Percentiles rank a stretch among this genome's conserved stretches.
phyloP scores from a whole-genome alignment of 176 grass and related monocot genomes.

The Puya raimondii region DNA sequence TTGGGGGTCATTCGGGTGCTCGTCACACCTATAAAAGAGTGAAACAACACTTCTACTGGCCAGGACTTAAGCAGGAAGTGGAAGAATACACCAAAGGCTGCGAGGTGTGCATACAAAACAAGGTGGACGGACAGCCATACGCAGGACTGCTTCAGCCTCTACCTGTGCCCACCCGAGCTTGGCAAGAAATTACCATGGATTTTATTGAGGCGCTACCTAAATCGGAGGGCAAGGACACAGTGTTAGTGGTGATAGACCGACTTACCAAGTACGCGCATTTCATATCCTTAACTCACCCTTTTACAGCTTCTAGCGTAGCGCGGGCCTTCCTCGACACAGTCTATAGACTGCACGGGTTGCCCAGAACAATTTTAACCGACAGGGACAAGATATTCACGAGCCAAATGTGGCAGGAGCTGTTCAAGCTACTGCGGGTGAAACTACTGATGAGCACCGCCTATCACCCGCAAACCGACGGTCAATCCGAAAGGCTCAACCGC shows the following conservation, averaged over 20 bases:
- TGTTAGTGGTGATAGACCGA: not conserved
- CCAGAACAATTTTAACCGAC: not conserved
- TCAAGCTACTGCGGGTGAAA: not conserved
- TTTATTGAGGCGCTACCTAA: not conserved
- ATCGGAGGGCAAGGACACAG: not conserved
- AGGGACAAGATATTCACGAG: not conserved
- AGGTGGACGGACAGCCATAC: too few species aligned
- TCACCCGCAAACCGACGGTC: not conserved
- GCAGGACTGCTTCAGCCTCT: too few species aligned
- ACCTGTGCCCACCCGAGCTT: not conserved
- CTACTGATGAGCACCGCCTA: not conserved
- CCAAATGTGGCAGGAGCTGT: not conserved
- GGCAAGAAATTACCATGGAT: not conserved
- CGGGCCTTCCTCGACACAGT: not conserved
- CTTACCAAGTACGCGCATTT: constrained; percentile 1
- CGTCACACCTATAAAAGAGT: too few species aligned
- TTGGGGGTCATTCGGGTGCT: too few species aligned
- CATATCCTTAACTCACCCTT: not conserved
- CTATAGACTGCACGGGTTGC: not conserved
- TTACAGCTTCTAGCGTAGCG: not conserved
- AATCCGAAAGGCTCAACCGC: not conserved
- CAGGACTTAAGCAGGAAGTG: too few species aligned
- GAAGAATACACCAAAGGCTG: too few species aligned
- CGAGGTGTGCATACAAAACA: too few species aligned
- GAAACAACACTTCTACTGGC: too few species aligned